Evolutionary conservation across 495 filamentous ascomycete genomes (phyloP).

Genomic region (Penicillium psychrofluorescens): DNA sequence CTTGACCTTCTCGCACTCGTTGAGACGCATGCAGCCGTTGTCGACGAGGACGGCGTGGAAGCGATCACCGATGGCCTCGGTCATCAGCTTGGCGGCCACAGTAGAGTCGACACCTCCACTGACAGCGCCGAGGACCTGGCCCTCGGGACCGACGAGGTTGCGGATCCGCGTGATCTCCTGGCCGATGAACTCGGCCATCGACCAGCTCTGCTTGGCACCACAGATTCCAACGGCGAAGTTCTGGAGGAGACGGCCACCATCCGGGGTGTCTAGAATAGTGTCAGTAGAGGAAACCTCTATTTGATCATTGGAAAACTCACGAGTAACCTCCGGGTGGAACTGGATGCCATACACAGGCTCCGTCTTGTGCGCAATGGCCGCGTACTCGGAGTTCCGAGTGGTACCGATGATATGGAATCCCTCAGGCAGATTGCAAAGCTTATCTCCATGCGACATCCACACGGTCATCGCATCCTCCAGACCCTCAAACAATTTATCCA

Average conservation of each 20-base stretch:
- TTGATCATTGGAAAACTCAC: constrained; percentile 3
- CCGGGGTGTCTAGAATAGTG: constrained; percentile 11
- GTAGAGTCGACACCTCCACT: constrained; percentile 92
- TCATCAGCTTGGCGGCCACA: constrained; percentile 79
- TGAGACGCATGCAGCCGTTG: constrained; percentile 79
- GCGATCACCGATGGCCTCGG: constrained; percentile 72
- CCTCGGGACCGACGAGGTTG: constrained; percentile 11
- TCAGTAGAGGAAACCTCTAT: constrained; percentile 1
- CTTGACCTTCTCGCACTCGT: constrained; percentile 76
- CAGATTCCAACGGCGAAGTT: constrained; percentile 19
- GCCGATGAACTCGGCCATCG: constrained; percentile 12
- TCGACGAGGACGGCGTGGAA: constrained; percentile 88
- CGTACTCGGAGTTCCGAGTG: constrained; percentile 18
- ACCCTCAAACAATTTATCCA: constrained; percentile 17
- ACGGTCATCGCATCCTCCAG: constrained; percentile 15
- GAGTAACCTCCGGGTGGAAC: constrained; percentile 19
- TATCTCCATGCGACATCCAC: constrained; percentile 23
- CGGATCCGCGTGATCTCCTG: constrained; percentile 17
- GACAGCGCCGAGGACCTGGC: constrained; percentile 15
- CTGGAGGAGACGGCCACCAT: constrained; percentile 11
- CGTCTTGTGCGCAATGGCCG: constrained; percentile 12
- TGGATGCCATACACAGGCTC: constrained; percentile 16
- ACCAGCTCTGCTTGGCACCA: constrained; percentile 13
- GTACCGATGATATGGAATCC: constrained; percentile 11
- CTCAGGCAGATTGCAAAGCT: constrained; percentile 18